Base-by-base conservation (phyloP, 345 rosid species). In the Brassica cretica region DNA sequence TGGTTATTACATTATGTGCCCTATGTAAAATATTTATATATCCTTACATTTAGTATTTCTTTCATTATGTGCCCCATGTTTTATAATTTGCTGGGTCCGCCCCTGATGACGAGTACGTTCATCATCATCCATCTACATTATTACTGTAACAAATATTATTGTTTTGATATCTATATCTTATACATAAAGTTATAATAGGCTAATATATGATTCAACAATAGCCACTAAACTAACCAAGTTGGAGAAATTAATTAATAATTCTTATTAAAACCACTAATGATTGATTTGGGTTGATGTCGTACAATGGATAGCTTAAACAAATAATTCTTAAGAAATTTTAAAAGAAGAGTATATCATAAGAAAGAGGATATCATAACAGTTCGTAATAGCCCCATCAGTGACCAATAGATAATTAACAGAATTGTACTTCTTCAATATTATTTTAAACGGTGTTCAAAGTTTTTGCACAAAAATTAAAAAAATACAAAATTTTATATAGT, bases 221-320 rank as follows among this genome's bases (percentile, higher is more conserved):
- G 83, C 80, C 83, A 75, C 83, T 80, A 80, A 80, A 70, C 18
- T 41, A 80, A 75, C 72, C 82, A 80, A 80, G 67, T 80, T 80
- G 79, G 25, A 70, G 72, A 73, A 74, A 70, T 70, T 30, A 64
- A 64, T 64, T 68, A 14, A 49, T 14, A 49, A n/a, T 49, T 49
- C 56, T 49, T 53, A 69, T 69, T 18, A 74, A 79, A 74, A 68
- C 70, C 44, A 62, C 70, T 74, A 75, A 80, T 80, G 83, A 75
- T 80, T 80, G 83, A 80, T 75, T 71, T 75, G 82, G 60, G 63
- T 70, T 75, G 73, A 63, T 65, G 73, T 71, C 83, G 83, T 75
- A 75, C 83, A 75, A 75, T 71, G 68, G 76, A 76, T 70, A 75
- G 64, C 76, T 75, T 80, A 71, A 75, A 80, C 51, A 65, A 80